Conservation (phyloP, 495 filamentous ascomycete species). For the Durotheca rogersii region DNA sequence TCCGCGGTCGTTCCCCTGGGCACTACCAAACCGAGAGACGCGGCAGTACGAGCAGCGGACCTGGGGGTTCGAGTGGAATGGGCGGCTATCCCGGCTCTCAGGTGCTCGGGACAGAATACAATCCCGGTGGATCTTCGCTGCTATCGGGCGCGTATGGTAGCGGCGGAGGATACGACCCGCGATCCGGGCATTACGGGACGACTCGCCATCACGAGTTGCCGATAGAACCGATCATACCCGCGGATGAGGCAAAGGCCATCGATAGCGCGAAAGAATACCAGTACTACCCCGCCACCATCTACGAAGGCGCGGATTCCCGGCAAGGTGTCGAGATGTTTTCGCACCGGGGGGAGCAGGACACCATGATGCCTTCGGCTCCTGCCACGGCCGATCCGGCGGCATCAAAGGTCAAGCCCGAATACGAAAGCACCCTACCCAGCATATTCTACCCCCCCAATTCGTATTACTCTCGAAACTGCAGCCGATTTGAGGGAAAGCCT, state of each 20-base stretch:
- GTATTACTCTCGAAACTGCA: conserved; percentile 42
- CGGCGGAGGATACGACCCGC: conserved; percentile 40
- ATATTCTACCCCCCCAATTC: conserved; percentile 38
- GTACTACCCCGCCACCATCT: conserved; percentile 49
- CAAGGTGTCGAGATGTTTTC: conserved; percentile 48
- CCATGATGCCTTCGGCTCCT: conserved; percentile 25
- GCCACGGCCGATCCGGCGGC: conserved; percentile 13
- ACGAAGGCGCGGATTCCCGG: conserved; percentile 42
- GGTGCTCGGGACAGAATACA: conserved; percentile 43
- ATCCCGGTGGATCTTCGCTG: conserved; percentile 33
- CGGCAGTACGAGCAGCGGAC: conserved; percentile 71
- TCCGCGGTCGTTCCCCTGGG: conserved; percentile 87
- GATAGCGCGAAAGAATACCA: conserved; percentile 47
- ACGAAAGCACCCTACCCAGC: conserved; percentile 45
- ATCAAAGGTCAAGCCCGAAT: conserved; percentile 48
- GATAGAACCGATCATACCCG: conserved; percentile 45
- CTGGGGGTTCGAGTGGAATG: conserved; percentile 57
- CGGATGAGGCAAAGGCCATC: conserved; percentile 50
- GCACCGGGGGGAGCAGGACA: conserved; percentile 41
- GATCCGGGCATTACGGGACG: conserved; percentile 40
- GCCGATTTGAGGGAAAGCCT: conserved; percentile 47
- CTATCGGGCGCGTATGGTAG: conserved; percentile 33
- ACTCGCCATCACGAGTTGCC: conserved; percentile 47
- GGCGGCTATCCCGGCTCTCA: conserved; percentile 42
- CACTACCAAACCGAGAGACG: conserved; percentile 87